Evolutionary conservation across 139 green algal species (phyloP), one percentile per base, ranked within the genome.

Genomic region (Nannochloris sp.): DNA sequence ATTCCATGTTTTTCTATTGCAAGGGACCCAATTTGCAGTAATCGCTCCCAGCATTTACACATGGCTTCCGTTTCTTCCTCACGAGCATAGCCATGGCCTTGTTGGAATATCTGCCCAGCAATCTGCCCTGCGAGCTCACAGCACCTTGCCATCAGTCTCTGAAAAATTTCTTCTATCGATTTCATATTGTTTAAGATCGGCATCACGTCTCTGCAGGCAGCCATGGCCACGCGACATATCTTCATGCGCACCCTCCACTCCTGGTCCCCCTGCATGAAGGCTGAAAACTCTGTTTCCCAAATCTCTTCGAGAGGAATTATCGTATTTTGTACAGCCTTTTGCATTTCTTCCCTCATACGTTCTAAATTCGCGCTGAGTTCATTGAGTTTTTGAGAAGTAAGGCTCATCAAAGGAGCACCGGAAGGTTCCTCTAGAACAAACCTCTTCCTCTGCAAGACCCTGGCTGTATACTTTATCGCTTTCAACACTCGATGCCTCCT

Each of bases 401-500:
- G 17, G 17, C 16, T 26, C 46, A 51, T 51, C 17, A 51, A 25
- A n/a, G 46, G 46, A 25, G 46, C 46, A 51, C 17, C 17, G 17
- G 16, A n/a, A 51, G 46, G 46, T 11, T 51, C 46, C 43, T 88
- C 82, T 11, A 89, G 73, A 5, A 91, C 84, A 72, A 91, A 88
- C 13, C 81, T 68, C 49, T 91, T 91, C 55, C 30, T 65, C 58
- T 77, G 45, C 3, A 92, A 70, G 5, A 77, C 85, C n/a, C 64
- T 57, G 50, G 91, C 59, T 49, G 88, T 73, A 44, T 79, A 69
- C 61, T 85, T 84, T 10, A 92, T 72, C 8, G 84, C 67, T 20
- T 75, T 74, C 25, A 92, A 73, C 6, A 77, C 74, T 0, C 85
- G 67, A 69, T 83, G 62, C 44, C 73, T 69, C 25, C n/a, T 59